These are phyloP conservation scores for Citrus cavaleriei DNA, from an alignment of 345 rosid genomes.

Conservation along the genomic window DNA sequence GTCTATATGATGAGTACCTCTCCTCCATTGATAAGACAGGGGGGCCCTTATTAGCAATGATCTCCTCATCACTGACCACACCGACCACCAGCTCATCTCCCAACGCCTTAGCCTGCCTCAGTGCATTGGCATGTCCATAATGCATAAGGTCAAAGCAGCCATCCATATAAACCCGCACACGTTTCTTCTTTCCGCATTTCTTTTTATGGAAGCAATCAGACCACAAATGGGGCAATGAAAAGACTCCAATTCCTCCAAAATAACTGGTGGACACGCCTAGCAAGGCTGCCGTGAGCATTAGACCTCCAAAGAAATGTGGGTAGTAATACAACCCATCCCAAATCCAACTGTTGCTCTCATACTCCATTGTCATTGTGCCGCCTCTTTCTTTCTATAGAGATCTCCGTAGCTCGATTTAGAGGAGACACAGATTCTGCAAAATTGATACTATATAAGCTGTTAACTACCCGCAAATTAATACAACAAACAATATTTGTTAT, in stretches of 20 bases:
- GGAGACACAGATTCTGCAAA: constrained; percentile 39
- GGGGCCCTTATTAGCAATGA: constrained; percentile 87
- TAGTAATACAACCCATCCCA: constrained; percentile 57
- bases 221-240: constrained; percentile 37
- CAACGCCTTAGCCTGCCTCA: constrained; percentile 84
- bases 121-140: constrained; percentile 90
- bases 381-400: neutral
- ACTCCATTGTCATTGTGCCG: constrained; percentile 32
- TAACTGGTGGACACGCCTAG: constrained; percentile 61
- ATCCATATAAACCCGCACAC: constrained; percentile 89
- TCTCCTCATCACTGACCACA: constrained; percentile 91
- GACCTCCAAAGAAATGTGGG: constrained; percentile 61
- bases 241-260: constrained; percentile 54
- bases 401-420: constrained; percentile 5
- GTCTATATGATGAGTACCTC: constrained; percentile 40
- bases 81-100: constrained; percentile 96
- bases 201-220: constrained; percentile 40
- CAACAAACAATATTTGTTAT: neutral
- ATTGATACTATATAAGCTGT: neutral
- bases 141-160: constrained; percentile 99
- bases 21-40: constrained; percentile 88
- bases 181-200: constrained; percentile 41
- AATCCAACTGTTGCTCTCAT: constrained; percentile 51
- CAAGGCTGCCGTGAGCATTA: constrained; percentile 62
- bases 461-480: neutral